Evolutionary conservation across 257 asterid genomes (phyloP), one percentile per base, ranked within the genome.

Genomic region (Nemophila menziesii): DNA sequence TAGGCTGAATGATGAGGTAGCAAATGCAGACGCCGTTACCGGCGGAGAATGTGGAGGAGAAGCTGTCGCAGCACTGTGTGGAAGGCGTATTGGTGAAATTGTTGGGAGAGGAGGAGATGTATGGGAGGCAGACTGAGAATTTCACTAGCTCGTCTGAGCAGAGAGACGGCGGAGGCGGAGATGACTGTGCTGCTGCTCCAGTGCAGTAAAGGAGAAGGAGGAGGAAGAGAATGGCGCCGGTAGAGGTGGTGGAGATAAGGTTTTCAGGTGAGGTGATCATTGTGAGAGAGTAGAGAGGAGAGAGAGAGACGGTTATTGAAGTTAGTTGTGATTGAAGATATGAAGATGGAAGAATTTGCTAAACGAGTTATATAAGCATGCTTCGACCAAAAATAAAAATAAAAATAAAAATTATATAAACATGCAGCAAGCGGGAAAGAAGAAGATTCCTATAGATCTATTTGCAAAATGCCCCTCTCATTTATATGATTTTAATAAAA

Each of bases 61-160:
- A 55, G 38, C 55, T 71, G 17, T 67, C 54, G 57, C 97, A 86
- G 61, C 97, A 86, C 51, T 70, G 69, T 22, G 62, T 58, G 20
- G 85, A 57, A 16, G 95, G 97, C 17, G 62, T 52, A 21, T 37
- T 64, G 33, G 87, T 66, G 56, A 52, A 51, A 54, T 82, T 86
- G 80, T 79, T 86, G 18, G 93, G 89, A 43, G 63, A 49, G 13
- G 48, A 56, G 15, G 93, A 62, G 40, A 73, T 63, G 70, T 64
- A 82, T 0, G 86, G 63, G 16, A 86, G 86, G 44, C 97, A 86
- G 22, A 69, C 41, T 9, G 97, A 82, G 67, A 86, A 79, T 5
- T 57, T 16, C 20, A 79, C 85, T 49, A 86, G 58, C 52, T 74
- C 73, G 63, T 70, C 82, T 40, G 89, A 56, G 62, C 97, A 86